A percentile compares a stretch with the other conserved stretches of the same genome.
phyloP scores from a whole-genome alignment of 441 rosid genomes.

The Syzygium malaccense region DNA sequence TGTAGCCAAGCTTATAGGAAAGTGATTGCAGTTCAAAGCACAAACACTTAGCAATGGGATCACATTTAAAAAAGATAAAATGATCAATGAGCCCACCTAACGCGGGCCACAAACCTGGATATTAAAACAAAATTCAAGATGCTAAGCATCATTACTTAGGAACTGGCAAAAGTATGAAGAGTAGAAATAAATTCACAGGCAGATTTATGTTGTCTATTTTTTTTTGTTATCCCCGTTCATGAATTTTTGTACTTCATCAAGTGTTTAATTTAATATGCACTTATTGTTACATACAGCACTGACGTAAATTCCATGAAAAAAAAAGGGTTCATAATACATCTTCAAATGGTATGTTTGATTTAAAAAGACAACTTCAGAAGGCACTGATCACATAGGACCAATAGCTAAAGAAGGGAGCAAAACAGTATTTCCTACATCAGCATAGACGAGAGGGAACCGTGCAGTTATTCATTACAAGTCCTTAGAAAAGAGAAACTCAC shows the following conservation, averaged over 20 bases:
- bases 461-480: not conserved
- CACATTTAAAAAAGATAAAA: not conserved
- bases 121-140: not conserved
- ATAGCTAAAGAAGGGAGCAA: not conserved
- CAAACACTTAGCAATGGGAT: not conserved
- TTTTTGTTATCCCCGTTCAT: not conserved
- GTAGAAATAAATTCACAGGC: not conserved
- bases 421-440: not conserved
- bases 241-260: not conserved
- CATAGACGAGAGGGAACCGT: not conserved
- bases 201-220: not conserved
- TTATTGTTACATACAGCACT: not conserved
- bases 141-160: not conserved
- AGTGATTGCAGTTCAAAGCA: not conserved
- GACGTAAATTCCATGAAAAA: not conserved
- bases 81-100: not conserved
- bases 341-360: not conserved
- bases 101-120: not conserved
- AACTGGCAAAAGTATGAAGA: not conserved
- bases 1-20: not conserved
- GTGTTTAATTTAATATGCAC: not conserved
- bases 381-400: not conserved
- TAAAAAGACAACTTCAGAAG: not conserved
- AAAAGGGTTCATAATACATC: not conserved
- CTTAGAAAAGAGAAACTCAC: constrained; percentile 18